Evolutionary conservation across 768 basidiomycete genomes (phyloP).

Genomic region (Daedalea quercina): DNA sequence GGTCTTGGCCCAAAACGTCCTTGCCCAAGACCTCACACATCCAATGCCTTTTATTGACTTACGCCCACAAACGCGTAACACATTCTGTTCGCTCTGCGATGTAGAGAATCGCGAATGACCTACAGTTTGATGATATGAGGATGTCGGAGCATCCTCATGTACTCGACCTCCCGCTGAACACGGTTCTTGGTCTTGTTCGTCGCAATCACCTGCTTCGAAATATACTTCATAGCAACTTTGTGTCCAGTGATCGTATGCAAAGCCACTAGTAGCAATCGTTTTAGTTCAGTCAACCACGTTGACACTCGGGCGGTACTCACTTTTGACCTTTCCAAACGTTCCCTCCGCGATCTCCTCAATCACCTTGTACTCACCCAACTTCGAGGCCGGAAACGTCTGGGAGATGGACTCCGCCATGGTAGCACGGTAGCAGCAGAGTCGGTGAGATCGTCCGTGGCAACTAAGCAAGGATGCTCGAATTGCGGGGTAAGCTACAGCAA

Average conservation of each 20-base stretch:
- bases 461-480: too few relatives aligned
- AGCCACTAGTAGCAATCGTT: slow-evolving; percentile 56
- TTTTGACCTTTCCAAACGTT: slow-evolving; percentile 98
- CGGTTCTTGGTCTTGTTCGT: slow-evolving; percentile 87
- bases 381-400: slow-evolving; percentile 46
- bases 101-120: slow-evolving; percentile 20
- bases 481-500: too few relatives aligned
- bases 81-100: background rate
- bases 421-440: too few relatives aligned
- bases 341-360: slow-evolving; percentile 89
- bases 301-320: slow-evolving; percentile 42
- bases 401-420: slow-evolving; percentile 21
- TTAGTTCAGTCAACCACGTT: too few relatives aligned
- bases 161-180: slow-evolving; percentile 94
- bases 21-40: too few relatives aligned
- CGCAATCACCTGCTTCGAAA: slow-evolving; percentile 90
- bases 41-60: too few relatives aligned
- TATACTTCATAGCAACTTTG: slow-evolving; percentile 96
- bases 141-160: slow-evolving; percentile 89
- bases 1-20: too few relatives aligned
- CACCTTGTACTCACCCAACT: slow-evolving; percentile 89
- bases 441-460: too few relatives aligned
- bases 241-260: slow-evolving; percentile 92
- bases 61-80: too few relatives aligned
- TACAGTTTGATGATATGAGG: slow-evolving; percentile 98